Evolutionary conservation across 805 yeast species (phyloP).

Genomic region (Komagataella mondaviorum): DNA sequence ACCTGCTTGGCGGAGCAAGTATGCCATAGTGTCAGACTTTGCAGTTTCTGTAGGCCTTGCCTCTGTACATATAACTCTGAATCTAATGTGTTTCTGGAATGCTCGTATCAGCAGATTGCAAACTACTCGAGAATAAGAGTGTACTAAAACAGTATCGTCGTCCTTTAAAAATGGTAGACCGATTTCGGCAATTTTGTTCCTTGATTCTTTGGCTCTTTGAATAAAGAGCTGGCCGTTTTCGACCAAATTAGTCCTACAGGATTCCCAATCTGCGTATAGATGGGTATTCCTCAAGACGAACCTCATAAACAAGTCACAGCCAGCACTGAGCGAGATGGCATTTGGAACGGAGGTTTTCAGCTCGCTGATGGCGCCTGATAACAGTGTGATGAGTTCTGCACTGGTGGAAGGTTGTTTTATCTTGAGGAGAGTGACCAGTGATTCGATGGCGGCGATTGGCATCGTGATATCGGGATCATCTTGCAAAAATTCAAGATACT

Average conservation of each 20-base stretch:
- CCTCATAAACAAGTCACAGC: conserved; percentile 92
- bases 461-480: conserved; percentile 96
- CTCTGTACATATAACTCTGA: conserved; percentile 86
- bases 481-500: conserved; percentile 66
- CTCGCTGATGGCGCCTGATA: conserved; percentile 62
- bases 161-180: conserved; percentile 88
- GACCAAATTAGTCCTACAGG: conserved; percentile 76
- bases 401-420: conserved; percentile 86
- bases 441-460: conserved; percentile 98
- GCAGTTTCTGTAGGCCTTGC: conserved; percentile 81
- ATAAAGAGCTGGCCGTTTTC: conserved; percentile 90
- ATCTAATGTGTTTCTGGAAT: conserved; percentile 62
- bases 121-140: conserved; percentile 88
- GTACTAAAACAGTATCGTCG: conserved; percentile 83
- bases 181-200: conserved; percentile 75
- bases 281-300: conserved; percentile 85
- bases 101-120: conserved; percentile 65
- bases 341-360: conserved; percentile 74
- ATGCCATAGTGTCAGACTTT: conserved; percentile 65
- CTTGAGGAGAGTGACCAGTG: conserved; percentile 71
- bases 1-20: conserved; percentile 48
- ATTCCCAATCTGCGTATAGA: conserved; percentile 87
- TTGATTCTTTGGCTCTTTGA: conserved; percentile 79
- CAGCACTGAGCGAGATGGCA: conserved; percentile 89
- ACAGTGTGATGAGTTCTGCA: conserved; percentile 75